Base-by-base conservation (phyloP, 257 asterid genomes). In the Misopates orontium region DNA sequence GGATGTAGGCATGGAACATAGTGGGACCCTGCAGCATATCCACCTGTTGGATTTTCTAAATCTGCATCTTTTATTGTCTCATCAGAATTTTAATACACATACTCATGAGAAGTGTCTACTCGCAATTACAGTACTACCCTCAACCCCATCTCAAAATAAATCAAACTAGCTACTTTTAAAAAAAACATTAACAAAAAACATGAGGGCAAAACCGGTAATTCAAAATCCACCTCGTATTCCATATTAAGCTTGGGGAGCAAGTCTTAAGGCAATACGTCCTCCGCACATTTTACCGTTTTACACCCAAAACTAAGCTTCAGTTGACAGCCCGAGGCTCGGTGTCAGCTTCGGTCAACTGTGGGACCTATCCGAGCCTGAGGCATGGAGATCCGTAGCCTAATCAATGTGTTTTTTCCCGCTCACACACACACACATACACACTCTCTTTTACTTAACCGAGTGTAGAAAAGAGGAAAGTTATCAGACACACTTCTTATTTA, bases 181-280 rank as follows among this genome's bases (percentile, higher is more conserved):
- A 20, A 9, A 49, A 64, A 25, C 58, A 44, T 11, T 40, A 9
- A 1, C 51, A 9, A 13, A 18, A n/a, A 19, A 31, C 0, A 0
- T 0, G 44, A 18, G 75, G 87, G 74, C n/a, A 75, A 69, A 70
- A 73, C 10, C 0, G 72, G 59, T 15, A 9, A 11, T 15, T n/a
- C 12, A 45, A 13, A 10, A 20, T 8, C 17, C 18, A 25, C 19
- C 56, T 25, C 15, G 25, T 10, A n/a, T 70, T 75, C 73, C 59
- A 63, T 23, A 53, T 65, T 36, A 71, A 79, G 81, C 98, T 92
- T 89, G 97, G 95, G 69, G 75, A 28, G 83, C 95, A 92, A 85
- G 98, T 48, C 10, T 36, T 36, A 3, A 36, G 42, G 70, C 62
- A 40, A 17, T 13, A 5, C 54, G 62, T 6, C 51, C 80, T n/a